Conservation (phyloP, 2,329 filamentous ascomycete species). For the Pseudodiploospora longispora region DNA sequence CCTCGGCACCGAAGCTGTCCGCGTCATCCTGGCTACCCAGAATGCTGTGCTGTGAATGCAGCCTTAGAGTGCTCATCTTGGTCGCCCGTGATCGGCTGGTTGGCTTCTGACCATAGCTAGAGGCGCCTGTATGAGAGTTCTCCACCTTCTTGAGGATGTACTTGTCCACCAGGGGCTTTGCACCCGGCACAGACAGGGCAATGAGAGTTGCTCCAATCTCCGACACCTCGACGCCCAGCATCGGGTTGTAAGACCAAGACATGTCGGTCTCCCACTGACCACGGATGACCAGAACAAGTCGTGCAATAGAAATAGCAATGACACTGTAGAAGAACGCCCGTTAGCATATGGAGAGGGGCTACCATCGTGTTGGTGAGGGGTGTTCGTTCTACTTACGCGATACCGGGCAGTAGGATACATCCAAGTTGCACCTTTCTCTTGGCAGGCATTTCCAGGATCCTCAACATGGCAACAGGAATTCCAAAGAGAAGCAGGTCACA, state of each 20-base stretch:
- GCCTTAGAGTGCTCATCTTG: slow-evolving; percentile 20
- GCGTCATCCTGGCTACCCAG: slow-evolving; percentile 19
- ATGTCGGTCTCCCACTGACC: slow-evolving; percentile 39
- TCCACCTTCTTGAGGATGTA: slow-evolving; percentile 19
- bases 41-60: slow-evolving; percentile 21
- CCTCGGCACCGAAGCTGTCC: slow-evolving; percentile 14
- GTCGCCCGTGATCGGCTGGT: slow-evolving; percentile 17
- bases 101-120: slow-evolving; percentile 15
- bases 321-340: slow-evolving; percentile 25
- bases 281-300: slow-evolving; percentile 37
- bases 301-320: slow-evolving; percentile 38
- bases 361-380: not conserved
- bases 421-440: slow-evolving; percentile 39
- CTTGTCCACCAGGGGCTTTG: slow-evolving; percentile 38
- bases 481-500: slow-evolving; percentile 43
- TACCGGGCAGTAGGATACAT: slow-evolving; percentile 39
- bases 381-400: slow-evolving; percentile 28
- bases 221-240: slow-evolving; percentile 40
- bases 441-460: slow-evolving; percentile 33
- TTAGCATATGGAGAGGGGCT: slow-evolving; percentile 9
- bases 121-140: slow-evolving; percentile 13
- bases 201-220: slow-evolving; percentile 43
- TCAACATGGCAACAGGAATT: slow-evolving; percentile 40
- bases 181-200: slow-evolving; percentile 40
- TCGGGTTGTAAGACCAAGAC: slow-evolving; percentile 43